Evolutionary conservation across 2,329 filamentous ascomycete species (phyloP).

Genomic region (Leptoxyphium fumago): DNA sequence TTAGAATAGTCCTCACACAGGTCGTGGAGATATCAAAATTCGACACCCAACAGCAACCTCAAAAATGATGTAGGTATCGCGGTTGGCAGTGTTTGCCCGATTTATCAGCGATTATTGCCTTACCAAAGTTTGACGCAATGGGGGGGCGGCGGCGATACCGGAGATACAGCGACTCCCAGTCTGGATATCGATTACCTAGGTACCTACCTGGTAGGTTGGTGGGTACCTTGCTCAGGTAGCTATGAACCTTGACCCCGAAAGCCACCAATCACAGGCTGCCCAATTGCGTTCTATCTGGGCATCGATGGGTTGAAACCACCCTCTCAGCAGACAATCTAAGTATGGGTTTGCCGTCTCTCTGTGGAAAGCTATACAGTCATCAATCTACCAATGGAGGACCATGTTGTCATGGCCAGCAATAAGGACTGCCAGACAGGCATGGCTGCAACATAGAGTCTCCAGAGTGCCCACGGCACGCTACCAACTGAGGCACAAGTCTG

Average conservation of each 20-base stretch:
- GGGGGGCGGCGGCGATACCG: constrained; percentile 1
- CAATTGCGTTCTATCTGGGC: too few species aligned
- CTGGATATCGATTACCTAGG: too few species aligned
- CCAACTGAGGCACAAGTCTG: constrained; percentile 5
- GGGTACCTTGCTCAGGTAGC: too few species aligned
- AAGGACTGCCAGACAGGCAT: neutral
- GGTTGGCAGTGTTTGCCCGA: neutral
- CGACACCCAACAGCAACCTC: neutral
- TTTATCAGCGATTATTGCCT: neutral
- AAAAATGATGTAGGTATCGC: neutral
- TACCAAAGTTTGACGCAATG: neutral
- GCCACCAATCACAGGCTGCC: too few species aligned
- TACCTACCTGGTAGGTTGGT: too few species aligned
- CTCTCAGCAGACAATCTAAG: too few species aligned
- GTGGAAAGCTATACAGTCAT: neutral
- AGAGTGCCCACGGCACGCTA: neutral
- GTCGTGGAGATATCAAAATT: too few species aligned
- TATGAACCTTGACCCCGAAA: too few species aligned
- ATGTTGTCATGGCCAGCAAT: constrained; percentile 4
- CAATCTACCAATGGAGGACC: constrained; percentile 2
- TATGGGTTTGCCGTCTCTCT: too few species aligned
- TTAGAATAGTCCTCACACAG: neutral
- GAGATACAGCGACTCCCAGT: too few species aligned
- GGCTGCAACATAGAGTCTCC: neutral
- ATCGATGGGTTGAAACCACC: too few species aligned